Conservation (phyloP, 2,329 filamentous ascomycete genomes). For the Nakataea oryzae region DNA sequence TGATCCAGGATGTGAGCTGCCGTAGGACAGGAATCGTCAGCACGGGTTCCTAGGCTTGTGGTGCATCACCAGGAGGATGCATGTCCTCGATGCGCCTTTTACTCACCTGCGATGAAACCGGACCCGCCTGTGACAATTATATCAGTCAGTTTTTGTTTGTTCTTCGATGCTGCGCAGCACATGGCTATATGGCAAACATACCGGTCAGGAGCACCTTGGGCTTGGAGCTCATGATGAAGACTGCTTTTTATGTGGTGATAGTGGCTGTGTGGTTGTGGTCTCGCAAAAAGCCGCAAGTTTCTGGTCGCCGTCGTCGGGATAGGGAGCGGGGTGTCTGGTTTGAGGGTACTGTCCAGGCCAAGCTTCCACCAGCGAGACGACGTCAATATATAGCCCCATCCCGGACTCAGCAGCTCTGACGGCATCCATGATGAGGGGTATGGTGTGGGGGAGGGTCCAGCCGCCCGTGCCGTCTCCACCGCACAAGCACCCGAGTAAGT, state of each 20-base stretch:
- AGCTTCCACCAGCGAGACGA: too few relatives aligned
- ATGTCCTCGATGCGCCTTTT: neutral
- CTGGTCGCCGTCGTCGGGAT: too few relatives aligned
- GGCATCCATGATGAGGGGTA: neutral
- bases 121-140: conserved; percentile 28
- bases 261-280: too few relatives aligned
- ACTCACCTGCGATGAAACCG: conserved; percentile 39
- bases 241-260: too few relatives aligned
- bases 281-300: too few relatives aligned
- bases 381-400: too few relatives aligned
- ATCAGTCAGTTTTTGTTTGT: conserved; percentile 1
- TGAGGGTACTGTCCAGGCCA: too few relatives aligned
- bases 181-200: conserved; percentile 9
- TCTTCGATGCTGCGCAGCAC: neutral
- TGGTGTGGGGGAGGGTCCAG: neutral
- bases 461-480: neutral
- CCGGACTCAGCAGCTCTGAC: too few relatives aligned
- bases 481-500: too few relatives aligned
- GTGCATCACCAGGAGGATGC: neutral
- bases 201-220: conserved; percentile 35
- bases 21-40: neutral
- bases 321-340: too few relatives aligned
- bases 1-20: conserved; percentile 44
- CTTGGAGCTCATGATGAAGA: conserved; percentile 22
- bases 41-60: conserved; percentile 5